Evolutionary conservation across 768 basidiomycete genomes (phyloP), one percentile per base, ranked within the genome.

Genomic region (Gloeopeniophorella convolvens): DNA sequence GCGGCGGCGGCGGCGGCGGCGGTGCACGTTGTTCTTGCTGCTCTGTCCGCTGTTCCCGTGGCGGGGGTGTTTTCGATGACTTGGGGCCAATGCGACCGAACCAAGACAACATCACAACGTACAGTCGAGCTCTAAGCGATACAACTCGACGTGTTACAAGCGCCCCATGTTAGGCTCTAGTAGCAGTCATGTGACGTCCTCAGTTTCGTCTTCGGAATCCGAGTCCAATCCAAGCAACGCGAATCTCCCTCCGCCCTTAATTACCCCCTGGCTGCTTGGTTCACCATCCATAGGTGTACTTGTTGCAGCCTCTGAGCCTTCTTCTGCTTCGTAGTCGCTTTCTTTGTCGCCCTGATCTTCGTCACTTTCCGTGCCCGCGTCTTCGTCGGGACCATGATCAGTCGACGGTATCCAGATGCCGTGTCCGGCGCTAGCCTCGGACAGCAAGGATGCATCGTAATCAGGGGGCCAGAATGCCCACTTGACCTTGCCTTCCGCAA

Each of bases 381-480:
- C 68, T 5, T 56, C 60, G 2, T 59, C 60, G 46, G 66, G 68
- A 1, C 51, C 54, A 8, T 52, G 48, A 20, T 42, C 41, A 5
- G 28, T 59, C 27, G 68, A 65, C 41, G 70, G 70, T 44, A 85
- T 72, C 82, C 82, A 84, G 52, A 86, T 76, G 1, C 85, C 82
- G 33, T 63, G 58, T 9, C 65, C 71, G 8, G 40, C 8, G 16
- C 28, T 42, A 24, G 63, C 60, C 7, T 61, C 62, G n/a, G 64
- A 63, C 32, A 63, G 44, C 12, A 65, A 60, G 4, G 63, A 70
- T 50, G 42, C 40, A 20, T 53, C 57, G 27, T 60, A 62, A 1
- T 63, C 75, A 11, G 85, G 82, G 7, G 91, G 90, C 80, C 84
- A 86, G 66, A 93, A 94, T 26, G 79, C 85, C 92, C 92, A 96